These are phyloP conservation scores for Hypoxylon lenormandii DNA, from an alignment of 495 filamentous ascomycete species.

Conservation along the genomic window DNA sequence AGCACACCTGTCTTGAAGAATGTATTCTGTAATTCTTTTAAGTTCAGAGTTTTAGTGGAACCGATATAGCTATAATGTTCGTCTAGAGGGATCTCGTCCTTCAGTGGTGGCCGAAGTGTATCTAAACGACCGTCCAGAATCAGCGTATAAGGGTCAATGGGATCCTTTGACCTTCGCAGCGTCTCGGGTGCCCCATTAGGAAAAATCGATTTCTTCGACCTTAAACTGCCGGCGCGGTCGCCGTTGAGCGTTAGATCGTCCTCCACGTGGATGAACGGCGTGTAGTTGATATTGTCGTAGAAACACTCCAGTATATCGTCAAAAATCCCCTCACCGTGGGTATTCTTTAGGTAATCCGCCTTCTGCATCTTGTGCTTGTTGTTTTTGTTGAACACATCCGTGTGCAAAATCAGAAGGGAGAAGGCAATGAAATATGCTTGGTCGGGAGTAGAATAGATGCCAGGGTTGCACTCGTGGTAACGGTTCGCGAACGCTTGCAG, in stretches of 20 bases:
- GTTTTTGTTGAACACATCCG: conserved; percentile 99
- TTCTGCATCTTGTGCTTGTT: conserved; percentile 99
- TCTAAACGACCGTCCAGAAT: conserved; percentile 91
- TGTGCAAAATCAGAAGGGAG: conserved; percentile 94
- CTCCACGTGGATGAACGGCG: conserved; percentile 95
- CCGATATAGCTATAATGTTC: conserved; percentile 91
- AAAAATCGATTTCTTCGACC: conserved; percentile 75
- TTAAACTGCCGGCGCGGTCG: conserved; percentile 77
- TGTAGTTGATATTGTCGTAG: conserved; percentile 98
- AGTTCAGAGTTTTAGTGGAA: conserved; percentile 76
- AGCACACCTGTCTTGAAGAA: conserved; percentile 91
- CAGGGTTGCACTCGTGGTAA: conserved; percentile 98
- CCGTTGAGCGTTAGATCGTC: conserved; percentile 86
- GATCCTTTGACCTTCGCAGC: conserved; percentile 76
- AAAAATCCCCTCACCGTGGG: conserved; percentile 84
- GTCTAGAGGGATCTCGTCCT: conserved; percentile 89
- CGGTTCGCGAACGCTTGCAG: conserved; percentile 94
- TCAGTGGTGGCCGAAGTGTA: conserved; percentile 81
- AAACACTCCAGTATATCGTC: conserved; percentile 95
- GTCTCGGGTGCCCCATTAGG: conserved; percentile 74
- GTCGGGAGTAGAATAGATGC: conserved; percentile 90
- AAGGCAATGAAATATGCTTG: conserved; percentile 98
- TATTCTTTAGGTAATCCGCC: conserved; percentile 93
- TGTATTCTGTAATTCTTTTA: conserved; percentile 80
- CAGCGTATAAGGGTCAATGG: conserved; percentile 92